phyloP scores from a whole-genome alignment of 1,139 yeast genomes.

The Suhomyces maxii region DNA sequence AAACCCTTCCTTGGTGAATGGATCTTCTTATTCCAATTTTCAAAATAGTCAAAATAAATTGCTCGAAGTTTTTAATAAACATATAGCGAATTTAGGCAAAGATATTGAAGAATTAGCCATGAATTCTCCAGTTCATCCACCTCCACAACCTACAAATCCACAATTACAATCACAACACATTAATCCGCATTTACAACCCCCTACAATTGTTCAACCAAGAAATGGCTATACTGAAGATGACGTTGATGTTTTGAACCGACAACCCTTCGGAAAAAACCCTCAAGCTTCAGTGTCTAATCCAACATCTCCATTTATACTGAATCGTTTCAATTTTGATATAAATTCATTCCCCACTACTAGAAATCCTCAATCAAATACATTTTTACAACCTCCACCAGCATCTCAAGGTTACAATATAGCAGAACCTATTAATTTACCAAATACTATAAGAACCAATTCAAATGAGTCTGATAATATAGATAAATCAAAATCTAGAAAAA shows the following conservation, averaged over 20 bases:
- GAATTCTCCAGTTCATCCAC: slow-evolving; percentile 1
- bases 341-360: slow-evolving; percentile 8
- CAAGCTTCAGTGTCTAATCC: slow-evolving; percentile 12
- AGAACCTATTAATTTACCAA: slow-evolving; percentile 6
- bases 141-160: slow-evolving; percentile 1
- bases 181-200: neutral
- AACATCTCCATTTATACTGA: slow-evolving; percentile 16
- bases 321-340: slow-evolving; percentile 17
- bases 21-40: neutral
- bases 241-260: slow-evolving; percentile 7
- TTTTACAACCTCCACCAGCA: slow-evolving; percentile 2
- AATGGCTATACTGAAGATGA: slow-evolving; percentile 11
- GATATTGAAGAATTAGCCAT: slow-evolving; percentile 24
- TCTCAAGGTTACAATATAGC: slow-evolving; percentile 6
- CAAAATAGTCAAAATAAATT: slow-evolving; percentile 12
- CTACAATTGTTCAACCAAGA: neutral
- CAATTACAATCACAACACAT: slow-evolving; percentile 9
- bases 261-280: slow-evolving; percentile 4
- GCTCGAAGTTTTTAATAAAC: slow-evolving; percentile 24
- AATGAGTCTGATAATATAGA: slow-evolving; percentile 5
- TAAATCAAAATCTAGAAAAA: slow-evolving; percentile 6
- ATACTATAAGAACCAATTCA: slow-evolving; percentile 1
- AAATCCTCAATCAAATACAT: slow-evolving; percentile 1
- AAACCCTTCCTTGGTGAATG: slow-evolving; percentile 7
- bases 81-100: slow-evolving; percentile 24